phyloP scores from a whole-genome alignment of 192 early-diverging fungal genomes.

The Backusella parvicylindrica region DNA sequence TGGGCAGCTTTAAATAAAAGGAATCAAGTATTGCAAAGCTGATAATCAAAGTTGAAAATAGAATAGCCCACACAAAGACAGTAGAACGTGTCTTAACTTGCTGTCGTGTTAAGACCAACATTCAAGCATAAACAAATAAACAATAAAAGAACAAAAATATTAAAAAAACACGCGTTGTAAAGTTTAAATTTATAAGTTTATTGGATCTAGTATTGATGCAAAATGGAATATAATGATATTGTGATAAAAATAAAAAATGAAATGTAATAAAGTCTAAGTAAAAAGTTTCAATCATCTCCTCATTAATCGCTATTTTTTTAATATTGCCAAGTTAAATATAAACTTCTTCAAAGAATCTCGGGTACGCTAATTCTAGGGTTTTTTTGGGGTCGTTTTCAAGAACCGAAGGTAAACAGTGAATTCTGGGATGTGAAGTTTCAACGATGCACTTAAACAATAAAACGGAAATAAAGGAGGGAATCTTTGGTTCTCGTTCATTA shows the following conservation, averaged over 20 bases:
- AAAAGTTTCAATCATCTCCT: conserved; percentile 28
- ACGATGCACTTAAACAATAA: no score
- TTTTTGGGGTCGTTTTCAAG: no score
- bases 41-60: not conserved
- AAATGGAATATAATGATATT: not conserved
- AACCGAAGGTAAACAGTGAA: no score
- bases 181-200: not conserved
- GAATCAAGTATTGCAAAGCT: not conserved
- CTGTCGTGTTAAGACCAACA: not conserved
- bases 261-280: not conserved
- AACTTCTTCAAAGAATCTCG: no score
- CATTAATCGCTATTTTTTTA: no score
- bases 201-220: no score
- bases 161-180: not conserved
- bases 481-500: no score
- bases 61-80: not conserved
- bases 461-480: no score
- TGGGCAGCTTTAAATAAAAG: not conserved
- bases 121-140: not conserved
- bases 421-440: no score
- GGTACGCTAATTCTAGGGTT: no score
- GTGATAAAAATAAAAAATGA: not conserved
- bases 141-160: not conserved
- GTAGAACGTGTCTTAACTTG: not conserved
- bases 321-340: no score